Evolutionary conservation across 805 yeast species (phyloP), one percentile per base, ranked within the genome.

Genomic region (Ogataea paradorogensis): DNA sequence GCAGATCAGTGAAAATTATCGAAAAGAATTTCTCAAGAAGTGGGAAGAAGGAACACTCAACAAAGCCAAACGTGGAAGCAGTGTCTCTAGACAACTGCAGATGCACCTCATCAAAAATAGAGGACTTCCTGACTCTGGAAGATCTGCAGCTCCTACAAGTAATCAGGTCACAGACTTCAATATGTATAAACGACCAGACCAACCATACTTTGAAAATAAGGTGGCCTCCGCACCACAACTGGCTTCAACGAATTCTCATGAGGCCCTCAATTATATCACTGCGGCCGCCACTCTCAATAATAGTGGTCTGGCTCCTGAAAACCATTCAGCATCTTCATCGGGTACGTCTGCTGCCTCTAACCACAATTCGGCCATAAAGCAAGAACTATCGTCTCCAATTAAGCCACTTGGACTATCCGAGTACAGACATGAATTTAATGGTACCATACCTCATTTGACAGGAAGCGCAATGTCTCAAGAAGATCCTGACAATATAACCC

Each of bases 1-100:
- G 99, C 95, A 89, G 66, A 90, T 93, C 43, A 80, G 89, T 47
- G 93, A 87, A 28, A 68, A 80, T 33, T 91, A 84, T 61, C 82
- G 84, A 54, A 81, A 80, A 31, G 99, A 93, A 49, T 90, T 90
- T 55, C 64, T 90, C 59, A 76, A 74, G 51, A 86, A 89, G 66
- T 80, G 90, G 66, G 78, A 77, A 43, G 80, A 76, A 45, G 96
- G 96, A 11, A 75, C 83, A 27, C 64, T 84, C 34, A 77, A 80
- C 51, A 85, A 84, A 54, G 73, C 81, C 14, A 78, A 87, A 65
- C 68, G 95, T 52, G 95, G 95, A 7, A 79, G 86, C 9, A 78
- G 86, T 24, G 93, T 85, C 9, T 80, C 90, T 20, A 73, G 93
- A 58, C 91, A 84, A 55, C 65, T 85, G 45, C 91, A 84, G 56